A percentile compares a stretch with the other conserved stretches of the same genome.
These are phyloP conservation scores for Metschnikowia hibisci DNA, from an alignment of 805 yeast genomes.

Conservation along the genomic window DNA sequence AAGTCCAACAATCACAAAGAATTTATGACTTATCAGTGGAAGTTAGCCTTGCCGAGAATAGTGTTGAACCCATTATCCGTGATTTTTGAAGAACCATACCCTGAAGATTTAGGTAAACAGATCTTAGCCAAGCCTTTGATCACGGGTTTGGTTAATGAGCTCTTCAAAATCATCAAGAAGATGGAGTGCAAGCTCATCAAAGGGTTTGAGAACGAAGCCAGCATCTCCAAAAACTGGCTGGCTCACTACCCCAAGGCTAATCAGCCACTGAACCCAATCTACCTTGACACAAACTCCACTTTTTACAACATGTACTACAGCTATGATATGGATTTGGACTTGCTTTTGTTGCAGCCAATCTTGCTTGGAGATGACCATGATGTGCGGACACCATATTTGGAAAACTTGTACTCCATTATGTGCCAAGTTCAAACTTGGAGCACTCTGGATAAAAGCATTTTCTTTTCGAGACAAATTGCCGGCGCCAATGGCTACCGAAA, in stretches of 20 bases:
- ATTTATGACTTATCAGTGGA: conserved; percentile 77
- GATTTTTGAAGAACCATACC: conserved; percentile 66
- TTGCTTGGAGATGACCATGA: conserved; percentile 84
- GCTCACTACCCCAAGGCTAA: conserved; percentile 36
- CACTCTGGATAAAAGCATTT: conserved; percentile 22
- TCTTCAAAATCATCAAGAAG: conserved; percentile 65
- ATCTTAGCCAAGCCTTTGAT: conserved; percentile 82
- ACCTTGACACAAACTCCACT: conserved; percentile 42
- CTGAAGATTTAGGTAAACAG: conserved; percentile 55
- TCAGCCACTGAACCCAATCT: conserved; percentile 15
- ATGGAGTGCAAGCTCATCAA: conserved; percentile 73
- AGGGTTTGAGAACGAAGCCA: conserved; percentile 65
- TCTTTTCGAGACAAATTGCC: conserved; percentile 26
- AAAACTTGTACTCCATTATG: conserved; percentile 75
- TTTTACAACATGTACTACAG: conserved; percentile 62
- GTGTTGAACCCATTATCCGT: conserved; percentile 75
- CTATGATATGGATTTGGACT: conserved; percentile 60
- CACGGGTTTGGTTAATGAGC: conserved; percentile 73
- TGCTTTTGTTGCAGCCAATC: conserved; percentile 79
- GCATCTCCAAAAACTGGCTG: conserved; percentile 52
- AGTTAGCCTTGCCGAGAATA: conserved; percentile 71
- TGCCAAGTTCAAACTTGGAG: conserved; percentile 58
- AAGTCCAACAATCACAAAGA: conserved; percentile 51
- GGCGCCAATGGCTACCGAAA: conserved; percentile 19
- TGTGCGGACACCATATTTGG: conserved; percentile 85